A percentile compares a stretch with the other conserved stretches of the same genome.
phyloP scores from a whole-genome alignment of 1,284 basidiomycete species.

The Trametes sp. region DNA sequence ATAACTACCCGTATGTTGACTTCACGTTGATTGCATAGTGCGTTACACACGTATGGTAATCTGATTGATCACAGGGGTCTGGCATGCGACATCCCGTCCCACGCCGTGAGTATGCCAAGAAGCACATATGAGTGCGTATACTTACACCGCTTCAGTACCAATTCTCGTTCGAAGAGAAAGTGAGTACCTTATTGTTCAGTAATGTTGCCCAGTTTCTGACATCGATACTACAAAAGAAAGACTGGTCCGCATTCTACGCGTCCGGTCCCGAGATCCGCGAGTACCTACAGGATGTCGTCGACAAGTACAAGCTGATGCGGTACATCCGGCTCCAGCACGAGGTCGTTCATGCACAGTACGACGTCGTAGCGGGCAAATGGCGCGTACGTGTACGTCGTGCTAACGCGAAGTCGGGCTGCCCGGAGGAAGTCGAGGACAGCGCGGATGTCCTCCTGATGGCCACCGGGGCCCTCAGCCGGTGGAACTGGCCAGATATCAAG shows the following conservation, averaged over 20 bases:
- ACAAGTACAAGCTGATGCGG: conserved; percentile 62
- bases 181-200: neutral
- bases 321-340: conserved; percentile 64
- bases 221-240: conserved; percentile 42
- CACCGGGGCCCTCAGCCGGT: conserved; percentile 57
- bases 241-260: conserved; percentile 69
- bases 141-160: conserved; percentile 53
- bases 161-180: conserved; percentile 63
- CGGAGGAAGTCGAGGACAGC: conserved; percentile 56
- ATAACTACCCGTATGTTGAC: conserved; percentile 46
- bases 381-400: conserved; percentile 51
- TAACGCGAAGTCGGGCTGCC: conserved; percentile 31
- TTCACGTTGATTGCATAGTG: neutral
- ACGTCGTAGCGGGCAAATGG: conserved; percentile 62
- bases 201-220: neutral
- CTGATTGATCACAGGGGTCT: conserved; percentile 47
- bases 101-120: conserved; percentile 48
- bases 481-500: conserved; percentile 66
- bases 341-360: conserved; percentile 56
- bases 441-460: conserved; percentile 62
- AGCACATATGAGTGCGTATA: too few relatives aligned
- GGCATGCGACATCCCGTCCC: conserved; percentile 65
- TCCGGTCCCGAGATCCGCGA: conserved; percentile 62
- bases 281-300: conserved; percentile 61
- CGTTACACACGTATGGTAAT: conserved; percentile 10